These are phyloP conservation scores for Boletus vermiculosoides DNA, from an alignment of 768 basidiomycete genomes.

Conservation along the genomic window DNA sequence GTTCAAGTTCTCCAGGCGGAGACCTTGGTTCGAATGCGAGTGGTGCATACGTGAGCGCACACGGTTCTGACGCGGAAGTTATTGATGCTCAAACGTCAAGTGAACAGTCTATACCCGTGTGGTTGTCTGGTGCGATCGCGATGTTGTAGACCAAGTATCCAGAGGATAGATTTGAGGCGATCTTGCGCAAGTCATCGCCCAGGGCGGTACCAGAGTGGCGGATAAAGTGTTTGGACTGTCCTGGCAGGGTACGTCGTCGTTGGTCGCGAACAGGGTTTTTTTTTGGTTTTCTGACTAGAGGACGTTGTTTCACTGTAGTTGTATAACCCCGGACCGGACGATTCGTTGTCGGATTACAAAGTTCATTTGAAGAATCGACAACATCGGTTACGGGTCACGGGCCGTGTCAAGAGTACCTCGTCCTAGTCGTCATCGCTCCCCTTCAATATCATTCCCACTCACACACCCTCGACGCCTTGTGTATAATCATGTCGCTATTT, in stretches of 20 bases:
- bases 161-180: constrained; percentile 82
- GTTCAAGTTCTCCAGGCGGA: constrained; percentile 22
- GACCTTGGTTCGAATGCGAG: constrained; percentile 11
- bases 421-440: constrained; percentile 18
- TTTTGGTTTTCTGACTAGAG: background rate
- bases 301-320: constrained; percentile 46
- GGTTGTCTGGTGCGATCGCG: constrained; percentile 69
- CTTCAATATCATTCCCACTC: background rate
- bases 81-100: constrained; percentile 35
- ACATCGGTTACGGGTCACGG: constrained; percentile 73
- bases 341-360: constrained; percentile 86
- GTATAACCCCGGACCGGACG: constrained; percentile 87
- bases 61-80: constrained; percentile 23
- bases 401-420: constrained; percentile 38
- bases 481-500: constrained; percentile 14
- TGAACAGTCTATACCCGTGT: constrained; percentile 53
- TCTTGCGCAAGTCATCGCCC: constrained; percentile 58
- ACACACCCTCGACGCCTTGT: constrained; percentile 5
- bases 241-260: constrained; percentile 67
- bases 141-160: constrained; percentile 71
- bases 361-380: constrained; percentile 87
- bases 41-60: constrained; percentile 28
- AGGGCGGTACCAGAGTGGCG: constrained; percentile 79
- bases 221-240: constrained; percentile 88
- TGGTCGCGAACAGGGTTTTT: background rate